Percentiles rank a stretch among this genome's conserved stretches.
Conservation (phyloP, 2,329 filamentous ascomycete species). For the Talaromyces sp. region DNA sequence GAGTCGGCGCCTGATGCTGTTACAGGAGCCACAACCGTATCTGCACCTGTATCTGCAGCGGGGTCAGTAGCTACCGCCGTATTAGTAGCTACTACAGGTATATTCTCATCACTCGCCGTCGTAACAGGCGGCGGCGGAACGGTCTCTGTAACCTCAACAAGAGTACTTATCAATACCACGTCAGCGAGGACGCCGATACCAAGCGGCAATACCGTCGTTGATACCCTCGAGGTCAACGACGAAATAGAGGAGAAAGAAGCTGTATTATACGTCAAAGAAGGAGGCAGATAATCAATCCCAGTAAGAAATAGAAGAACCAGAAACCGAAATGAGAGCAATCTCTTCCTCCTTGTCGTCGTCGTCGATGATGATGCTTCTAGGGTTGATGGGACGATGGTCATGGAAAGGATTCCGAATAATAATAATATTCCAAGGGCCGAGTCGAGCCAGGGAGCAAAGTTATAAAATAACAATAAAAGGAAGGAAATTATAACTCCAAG, state of each 20-base stretch:
- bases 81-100: background rate
- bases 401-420: background rate
- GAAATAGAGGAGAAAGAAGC: background rate
- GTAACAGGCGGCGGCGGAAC: conserved; percentile 1
- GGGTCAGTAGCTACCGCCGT: background rate
- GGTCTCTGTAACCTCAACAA: conserved; percentile 11
- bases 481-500: too few species aligned
- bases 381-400: too few species aligned
- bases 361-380: too few species aligned
- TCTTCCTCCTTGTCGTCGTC: background rate
- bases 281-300: background rate
- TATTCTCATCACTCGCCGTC: background rate
- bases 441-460: too few species aligned
- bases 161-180: background rate
- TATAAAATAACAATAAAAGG: too few species aligned
- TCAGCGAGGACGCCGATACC: background rate
- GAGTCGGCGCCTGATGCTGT: background rate
- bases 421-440: too few species aligned
- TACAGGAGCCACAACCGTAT: too few species aligned
- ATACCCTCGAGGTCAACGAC: too few species aligned
- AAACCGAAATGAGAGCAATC: background rate
- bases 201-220: background rate
- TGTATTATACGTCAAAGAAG: background rate
- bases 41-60: too few species aligned
- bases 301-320: background rate